A percentile compares a stretch with the other conserved stretches of the same genome.
Conservation (phyloP, 2,329 filamentous ascomycete species). For the Aureobasidium namibiae region DNA sequence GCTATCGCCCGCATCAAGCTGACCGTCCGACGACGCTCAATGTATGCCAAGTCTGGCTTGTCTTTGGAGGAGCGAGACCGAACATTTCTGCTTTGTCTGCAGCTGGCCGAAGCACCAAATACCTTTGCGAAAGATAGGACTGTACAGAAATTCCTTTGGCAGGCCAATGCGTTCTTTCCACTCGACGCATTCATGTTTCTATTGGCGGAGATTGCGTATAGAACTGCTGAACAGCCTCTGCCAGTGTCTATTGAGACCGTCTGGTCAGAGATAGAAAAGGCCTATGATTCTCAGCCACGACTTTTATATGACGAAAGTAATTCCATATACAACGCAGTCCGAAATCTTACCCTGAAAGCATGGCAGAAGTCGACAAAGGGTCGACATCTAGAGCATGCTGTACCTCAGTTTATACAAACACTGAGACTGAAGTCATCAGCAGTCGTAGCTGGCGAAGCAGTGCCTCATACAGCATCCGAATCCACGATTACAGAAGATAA, state of each 20-base stretch:
- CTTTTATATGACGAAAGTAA: constrained; percentile 28
- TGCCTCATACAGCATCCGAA: background rate
- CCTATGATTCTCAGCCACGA: constrained; percentile 35
- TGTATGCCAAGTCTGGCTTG: constrained; percentile 21
- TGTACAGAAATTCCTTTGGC: constrained; percentile 43
- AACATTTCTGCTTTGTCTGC: constrained; percentile 34
- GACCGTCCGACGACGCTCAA: constrained; percentile 37
- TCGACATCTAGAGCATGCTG: background rate
- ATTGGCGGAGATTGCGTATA: constrained; percentile 25
- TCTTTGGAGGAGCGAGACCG: constrained; percentile 29
- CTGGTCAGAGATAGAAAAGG: constrained; percentile 40
- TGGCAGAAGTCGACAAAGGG: constrained; percentile 23
- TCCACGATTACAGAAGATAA: background rate
- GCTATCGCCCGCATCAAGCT: constrained; percentile 36
- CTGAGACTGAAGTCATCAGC: background rate
- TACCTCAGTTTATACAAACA: background rate
- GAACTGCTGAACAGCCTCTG: constrained; percentile 15
- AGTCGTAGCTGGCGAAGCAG: background rate
- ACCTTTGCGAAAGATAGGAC: constrained; percentile 31
- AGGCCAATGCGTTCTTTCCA: constrained; percentile 43
- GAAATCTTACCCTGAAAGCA: constrained; percentile 36
- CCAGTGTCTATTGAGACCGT: constrained; percentile 19
- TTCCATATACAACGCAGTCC: constrained; percentile 35
- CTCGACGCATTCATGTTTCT: constrained; percentile 32
- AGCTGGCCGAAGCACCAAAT: constrained; percentile 35